Conservation (phyloP, 441 rosid species). For the Adansonia grandidieri region DNA sequence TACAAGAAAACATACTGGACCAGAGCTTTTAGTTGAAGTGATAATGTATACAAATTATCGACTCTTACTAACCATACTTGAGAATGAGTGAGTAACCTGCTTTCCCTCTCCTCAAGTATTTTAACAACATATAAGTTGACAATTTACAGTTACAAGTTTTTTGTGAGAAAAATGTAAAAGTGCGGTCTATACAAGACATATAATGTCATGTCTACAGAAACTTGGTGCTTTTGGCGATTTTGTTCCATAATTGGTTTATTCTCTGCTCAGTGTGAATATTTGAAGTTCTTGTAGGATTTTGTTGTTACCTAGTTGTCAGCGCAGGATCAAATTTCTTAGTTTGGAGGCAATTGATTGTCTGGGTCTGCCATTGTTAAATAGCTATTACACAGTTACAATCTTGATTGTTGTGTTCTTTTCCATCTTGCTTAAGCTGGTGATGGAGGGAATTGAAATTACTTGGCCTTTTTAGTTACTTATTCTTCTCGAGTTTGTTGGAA, state of each 20-base stretch:
- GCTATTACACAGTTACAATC: background rate
- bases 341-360: background rate
- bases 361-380: background rate
- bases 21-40: conserved; percentile 9
- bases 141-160: background rate
- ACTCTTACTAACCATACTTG: background rate
- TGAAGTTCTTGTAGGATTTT: background rate
- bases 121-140: background rate
- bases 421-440: background rate
- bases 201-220: background rate
- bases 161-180: background rate
- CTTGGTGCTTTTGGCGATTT: background rate
- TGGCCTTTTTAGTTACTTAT: background rate
- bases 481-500: background rate
- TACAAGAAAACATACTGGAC: background rate
- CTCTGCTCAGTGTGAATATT: background rate
- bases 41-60: background rate
- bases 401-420: background rate
- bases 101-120: background rate
- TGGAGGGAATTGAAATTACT: background rate
- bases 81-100: background rate
- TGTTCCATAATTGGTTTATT: background rate
- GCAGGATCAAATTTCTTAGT: background rate
- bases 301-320: background rate
- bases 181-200: background rate